A percentile compares a stretch with the other conserved stretches of the same genome.
Evolutionary conservation across 805 yeast genomes (phyloP).

Genomic region (Suhomyces tanzawaensis): DNA sequence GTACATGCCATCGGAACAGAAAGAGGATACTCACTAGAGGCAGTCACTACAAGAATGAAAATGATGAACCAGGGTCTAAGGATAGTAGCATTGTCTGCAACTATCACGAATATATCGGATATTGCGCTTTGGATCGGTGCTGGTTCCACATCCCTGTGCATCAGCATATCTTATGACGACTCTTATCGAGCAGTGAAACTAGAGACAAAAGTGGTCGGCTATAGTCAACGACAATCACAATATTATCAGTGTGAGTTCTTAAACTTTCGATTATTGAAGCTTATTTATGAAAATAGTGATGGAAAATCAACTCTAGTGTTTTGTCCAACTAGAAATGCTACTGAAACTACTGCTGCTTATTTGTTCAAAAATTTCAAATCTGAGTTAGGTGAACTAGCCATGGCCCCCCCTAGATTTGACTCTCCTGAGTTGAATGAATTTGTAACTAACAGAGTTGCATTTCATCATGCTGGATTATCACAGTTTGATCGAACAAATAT

Average conservation of each 20-base stretch:
- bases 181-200: neutral
- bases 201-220: neutral
- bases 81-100: slow-evolving; percentile 39
- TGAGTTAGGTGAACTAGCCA: neutral
- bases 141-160: slow-evolving; percentile 22
- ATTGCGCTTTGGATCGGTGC: slow-evolving; percentile 42
- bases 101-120: slow-evolving; percentile 51
- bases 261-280: slow-evolving; percentile 40
- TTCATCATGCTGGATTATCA: slow-evolving; percentile 59
- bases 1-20: slow-evolving; percentile 26
- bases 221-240: neutral
- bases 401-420: neutral
- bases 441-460: slow-evolving; percentile 36
- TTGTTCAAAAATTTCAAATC: slow-evolving; percentile 23
- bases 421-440: neutral
- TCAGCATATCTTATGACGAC: neutral
- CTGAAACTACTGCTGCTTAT: slow-evolving; percentile 45
- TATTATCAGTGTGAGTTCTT: neutral
- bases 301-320: slow-evolving; percentile 48
- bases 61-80: slow-evolving; percentile 9
- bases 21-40: slow-evolving; percentile 28
- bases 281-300: slow-evolving; percentile 37
- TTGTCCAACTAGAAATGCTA: slow-evolving; percentile 53
- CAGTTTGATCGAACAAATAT: slow-evolving; percentile 44
- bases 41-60: slow-evolving; percentile 16